A percentile compares a stretch with the other conserved stretches of the same genome.
Evolutionary conservation across 371 early-diverging fungal species (phyloP).

Genomic region (Mortierella sp.): DNA sequence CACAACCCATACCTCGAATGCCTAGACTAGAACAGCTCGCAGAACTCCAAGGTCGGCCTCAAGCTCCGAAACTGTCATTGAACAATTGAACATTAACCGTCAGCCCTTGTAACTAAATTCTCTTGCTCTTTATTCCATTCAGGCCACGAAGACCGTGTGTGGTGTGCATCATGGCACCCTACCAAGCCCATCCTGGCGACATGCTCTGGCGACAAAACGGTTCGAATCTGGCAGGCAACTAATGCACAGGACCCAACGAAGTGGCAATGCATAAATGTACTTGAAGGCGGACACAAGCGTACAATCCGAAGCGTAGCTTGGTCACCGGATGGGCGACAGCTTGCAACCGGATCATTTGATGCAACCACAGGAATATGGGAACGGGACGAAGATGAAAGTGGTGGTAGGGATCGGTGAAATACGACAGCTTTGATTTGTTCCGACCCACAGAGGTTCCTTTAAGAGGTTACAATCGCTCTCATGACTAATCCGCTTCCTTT

Average conservation of each 20-base stretch:
- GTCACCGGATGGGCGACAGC: constrained; percentile 77
- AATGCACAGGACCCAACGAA: constrained; percentile 52
- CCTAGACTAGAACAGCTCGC: constrained; percentile 49
- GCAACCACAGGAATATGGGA: constrained; percentile 96
- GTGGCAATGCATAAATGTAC: constrained; percentile 82
- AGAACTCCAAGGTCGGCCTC: constrained; percentile 39
- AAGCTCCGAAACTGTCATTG: background rate
- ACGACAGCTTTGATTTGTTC: too few species aligned
- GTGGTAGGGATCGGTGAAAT: constrained; percentile 42
- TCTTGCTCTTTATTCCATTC: background rate
- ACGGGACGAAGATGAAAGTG: constrained; percentile 57
- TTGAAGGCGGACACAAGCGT: constrained; percentile 91
- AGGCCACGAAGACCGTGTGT: constrained; percentile 93
- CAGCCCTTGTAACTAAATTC: background rate
- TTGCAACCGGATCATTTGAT: constrained; percentile 96
- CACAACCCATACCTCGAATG: constrained; percentile 15
- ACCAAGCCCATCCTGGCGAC: constrained; percentile 79
- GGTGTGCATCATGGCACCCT: constrained; percentile 94
- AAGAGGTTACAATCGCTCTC: background rate
- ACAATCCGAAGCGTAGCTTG: constrained; percentile 93
- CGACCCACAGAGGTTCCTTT: background rate
- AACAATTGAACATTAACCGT: background rate
- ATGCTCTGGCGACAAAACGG: constrained; percentile 89
- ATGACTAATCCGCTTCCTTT: constrained; percentile 15
- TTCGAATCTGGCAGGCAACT: constrained; percentile 84